Percentiles rank a stretch among this genome's conserved stretches.
phyloP scores from a whole-genome alignment of 148 eudicot genomes.

The Hydrangea macrophylla region DNA sequence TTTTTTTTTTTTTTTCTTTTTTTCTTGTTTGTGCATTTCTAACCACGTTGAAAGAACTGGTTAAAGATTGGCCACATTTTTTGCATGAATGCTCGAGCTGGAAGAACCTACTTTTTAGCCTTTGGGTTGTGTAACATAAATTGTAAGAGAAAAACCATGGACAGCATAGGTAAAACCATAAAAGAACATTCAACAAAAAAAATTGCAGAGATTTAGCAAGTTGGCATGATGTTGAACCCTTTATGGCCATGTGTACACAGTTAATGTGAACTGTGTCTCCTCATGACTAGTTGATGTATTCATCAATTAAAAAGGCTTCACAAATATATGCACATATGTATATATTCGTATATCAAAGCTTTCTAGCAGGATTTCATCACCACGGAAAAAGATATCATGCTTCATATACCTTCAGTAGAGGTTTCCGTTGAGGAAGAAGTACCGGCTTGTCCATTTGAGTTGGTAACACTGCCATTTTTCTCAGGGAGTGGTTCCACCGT shows the following conservation, averaged over 20 bases:
- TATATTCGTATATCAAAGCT: conserved; percentile 10
- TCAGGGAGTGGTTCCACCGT: conserved; percentile 13
- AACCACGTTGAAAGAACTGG: neutral
- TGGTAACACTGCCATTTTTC: conserved; percentile 14
- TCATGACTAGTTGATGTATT: too few relatives aligned
- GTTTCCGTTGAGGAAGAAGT: conserved; percentile 14
- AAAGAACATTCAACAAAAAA: neutral
- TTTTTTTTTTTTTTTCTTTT: too few relatives aligned
- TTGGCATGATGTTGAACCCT: too few relatives aligned
- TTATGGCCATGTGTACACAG: neutral
- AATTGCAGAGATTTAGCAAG: neutral
- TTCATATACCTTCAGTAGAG: conserved; percentile 26
- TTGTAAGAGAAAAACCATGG: neutral
- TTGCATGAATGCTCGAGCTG: neutral
- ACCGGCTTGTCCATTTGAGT: conserved; percentile 23
- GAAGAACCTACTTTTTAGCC: neutral
- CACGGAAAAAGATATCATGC: neutral
- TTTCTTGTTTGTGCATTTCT: neutral
- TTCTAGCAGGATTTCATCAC: neutral
- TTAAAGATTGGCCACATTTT: neutral
- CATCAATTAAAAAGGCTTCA: too few relatives aligned
- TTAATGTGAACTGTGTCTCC: neutral
- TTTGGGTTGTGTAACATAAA: too few relatives aligned
- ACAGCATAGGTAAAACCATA: neutral
- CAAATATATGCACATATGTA: neutral